Base-by-base conservation (phyloP, 805 yeast species). In the Cyberlindnera lachancei region DNA sequence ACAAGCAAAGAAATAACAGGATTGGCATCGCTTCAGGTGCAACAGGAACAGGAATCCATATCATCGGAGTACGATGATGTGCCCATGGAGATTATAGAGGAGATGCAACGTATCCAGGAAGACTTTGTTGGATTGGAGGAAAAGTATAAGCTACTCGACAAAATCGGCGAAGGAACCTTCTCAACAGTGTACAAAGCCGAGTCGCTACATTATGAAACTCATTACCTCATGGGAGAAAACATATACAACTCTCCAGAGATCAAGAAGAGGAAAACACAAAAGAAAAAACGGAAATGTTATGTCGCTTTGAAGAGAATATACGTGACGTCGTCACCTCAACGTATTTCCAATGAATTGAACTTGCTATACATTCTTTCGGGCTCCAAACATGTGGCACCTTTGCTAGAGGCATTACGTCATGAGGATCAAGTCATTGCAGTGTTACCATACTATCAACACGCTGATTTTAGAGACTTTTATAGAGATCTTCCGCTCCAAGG, bases 351-450 rank as follows among this genome's bases (percentile, higher is more conserved):
- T 54, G 99, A 92, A 56, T 68, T 92, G 41, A 79, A 79, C 42
- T 61, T 92, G 29, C 65, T 92, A 20, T 80, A 81, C 51, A 70
- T 68, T 40, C 56, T 85, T 31, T 67, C 79, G 7, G 84, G 84
- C 0, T 75, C 79, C 40, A 64, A 72, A 1, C 74, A 79, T 41
- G 86, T 92, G 19, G 95, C 95, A 1, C 95, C 96, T 1, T 61
- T 92, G 32, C 69, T 90, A 27, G 96, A 94, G 46, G 95, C 95
- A 0, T 56, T 86, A 34, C 66, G 98, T 40, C 70, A 71, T 49
- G 83, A 83, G 47, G 98, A 92, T 56, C 97, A 92, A 61, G 94
- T 92, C 11, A 67, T 90, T 29, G 95, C 95, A 2, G 88, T 92
- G 2, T 63, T 90, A 41, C 97, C 97, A 7, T 90, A 79, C 62